These are phyloP conservation scores for Linderina pennispora DNA, from an alignment of 192 early-diverging fungal genomes.

Conservation along the genomic window DNA sequence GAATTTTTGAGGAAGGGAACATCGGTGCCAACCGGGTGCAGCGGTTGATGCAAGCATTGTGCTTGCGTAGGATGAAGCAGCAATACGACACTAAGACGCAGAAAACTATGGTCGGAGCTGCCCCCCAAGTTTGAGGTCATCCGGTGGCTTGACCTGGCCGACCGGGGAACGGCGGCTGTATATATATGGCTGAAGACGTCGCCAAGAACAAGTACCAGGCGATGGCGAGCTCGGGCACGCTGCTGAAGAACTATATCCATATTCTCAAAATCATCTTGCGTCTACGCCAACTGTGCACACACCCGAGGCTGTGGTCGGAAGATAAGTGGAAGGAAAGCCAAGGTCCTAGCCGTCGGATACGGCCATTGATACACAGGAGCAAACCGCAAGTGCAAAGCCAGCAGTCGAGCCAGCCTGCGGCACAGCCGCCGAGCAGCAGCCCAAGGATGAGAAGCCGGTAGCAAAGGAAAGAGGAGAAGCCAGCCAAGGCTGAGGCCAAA, in stretches of 20 bases:
- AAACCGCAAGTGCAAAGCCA: conserved; percentile 2
- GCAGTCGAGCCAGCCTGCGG: conserved; percentile 4
- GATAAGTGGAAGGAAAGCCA: conserved; percentile 44
- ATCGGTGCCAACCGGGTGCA: conserved; percentile 36
- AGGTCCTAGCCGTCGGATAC: conserved; percentile 46
- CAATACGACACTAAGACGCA: conserved; percentile 62
- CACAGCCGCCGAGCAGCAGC: conserved; percentile 70
- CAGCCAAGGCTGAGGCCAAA: background rate
- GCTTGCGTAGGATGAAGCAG: conserved; percentile 82
- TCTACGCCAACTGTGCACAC: conserved; percentile 65
- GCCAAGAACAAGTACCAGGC: conserved; percentile 58
- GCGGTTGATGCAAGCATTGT: conserved; percentile 45
- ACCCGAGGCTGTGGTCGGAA: conserved; percentile 49
- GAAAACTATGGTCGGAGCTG: conserved; percentile 66
- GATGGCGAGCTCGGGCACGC: conserved; percentile 55
- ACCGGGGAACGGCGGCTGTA: conserved; percentile 66
- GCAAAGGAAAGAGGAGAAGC: background rate
- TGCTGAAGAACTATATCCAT: conserved; percentile 61
- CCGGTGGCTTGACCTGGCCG: conserved; percentile 57
- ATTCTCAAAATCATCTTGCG: conserved; percentile 50
- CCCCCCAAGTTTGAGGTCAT: conserved; percentile 59
- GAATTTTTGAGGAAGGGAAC: conserved; percentile 49
- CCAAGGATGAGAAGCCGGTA: background rate
- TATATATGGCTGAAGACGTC: conserved; percentile 55
- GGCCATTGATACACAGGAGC: conserved; percentile 7